A percentile compares a stretch with the other conserved stretches of the same genome.
Evolutionary conservation across 78 protist species (phyloP).

Genomic region (Capsaspora owczarzaki): DNA sequence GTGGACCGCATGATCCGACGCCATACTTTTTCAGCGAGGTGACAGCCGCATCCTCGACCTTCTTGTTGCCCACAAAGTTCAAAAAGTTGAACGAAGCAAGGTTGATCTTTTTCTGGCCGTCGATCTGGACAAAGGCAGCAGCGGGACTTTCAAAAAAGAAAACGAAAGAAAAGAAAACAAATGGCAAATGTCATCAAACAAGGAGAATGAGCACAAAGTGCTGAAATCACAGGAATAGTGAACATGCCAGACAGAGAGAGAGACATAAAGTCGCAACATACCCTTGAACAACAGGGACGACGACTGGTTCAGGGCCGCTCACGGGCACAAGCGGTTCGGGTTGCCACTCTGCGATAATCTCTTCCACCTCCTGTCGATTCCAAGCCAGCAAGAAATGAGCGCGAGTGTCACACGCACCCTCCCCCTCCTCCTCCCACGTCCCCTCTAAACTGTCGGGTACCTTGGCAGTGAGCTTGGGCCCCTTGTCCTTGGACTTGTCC

Average conservation of each 20-base stretch:
- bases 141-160: background rate
- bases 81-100: conserved; percentile 16
- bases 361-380: background rate
- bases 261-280: no score
- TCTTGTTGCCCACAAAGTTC: background rate
- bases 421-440: background rate
- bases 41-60: background rate
- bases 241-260: no score
- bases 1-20: conserved; percentile 96
- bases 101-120: background rate
- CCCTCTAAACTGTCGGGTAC: background rate
- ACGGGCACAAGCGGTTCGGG: conserved; percentile 8
- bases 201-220: no score
- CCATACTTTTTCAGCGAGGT: conserved; percentile 66
- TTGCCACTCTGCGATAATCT: background rate
- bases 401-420: background rate
- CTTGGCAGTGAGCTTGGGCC: background rate
- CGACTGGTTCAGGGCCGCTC: background rate
- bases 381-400: background rate
- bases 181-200: no score
- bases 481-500: background rate
- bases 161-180: no score
- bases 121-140: background rate
- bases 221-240: no score
- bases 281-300: background rate